A percentile compares a stretch with the other conserved stretches of the same genome.
Conservation (phyloP, 1,284 basidiomycete genomes). For the Anthracocystis panici-leucophaei region DNA sequence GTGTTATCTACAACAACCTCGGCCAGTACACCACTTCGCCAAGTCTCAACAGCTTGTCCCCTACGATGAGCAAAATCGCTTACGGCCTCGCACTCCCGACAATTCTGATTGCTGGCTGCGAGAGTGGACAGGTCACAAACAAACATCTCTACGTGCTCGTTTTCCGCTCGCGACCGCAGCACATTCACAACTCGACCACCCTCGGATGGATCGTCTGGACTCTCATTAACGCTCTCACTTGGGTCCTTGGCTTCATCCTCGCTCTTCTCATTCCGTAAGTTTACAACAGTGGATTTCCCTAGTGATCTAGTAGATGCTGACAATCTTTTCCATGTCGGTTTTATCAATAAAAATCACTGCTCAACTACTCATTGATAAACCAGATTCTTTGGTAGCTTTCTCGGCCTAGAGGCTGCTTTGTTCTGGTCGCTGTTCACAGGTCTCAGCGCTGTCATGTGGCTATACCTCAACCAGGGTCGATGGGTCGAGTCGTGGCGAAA, state of each 20-base stretch:
- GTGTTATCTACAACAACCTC: constrained; percentile 60
- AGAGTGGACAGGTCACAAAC: constrained; percentile 57
- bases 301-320: no score
- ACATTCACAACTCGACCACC: constrained; percentile 48
- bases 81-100: constrained; percentile 63
- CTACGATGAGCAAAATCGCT: constrained; percentile 51
- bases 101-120: constrained; percentile 62
- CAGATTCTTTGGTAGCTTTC: constrained; percentile 52
- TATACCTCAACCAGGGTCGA: constrained; percentile 58
- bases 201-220: constrained; percentile 55
- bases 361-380: no score
- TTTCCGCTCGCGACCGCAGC: constrained; percentile 52
- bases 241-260: constrained; percentile 57
- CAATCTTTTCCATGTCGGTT: no score
- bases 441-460: constrained; percentile 51
- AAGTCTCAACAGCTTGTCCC: constrained; percentile 54
- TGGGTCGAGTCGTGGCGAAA: constrained; percentile 45
- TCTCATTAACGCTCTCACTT: constrained; percentile 59
- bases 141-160: constrained; percentile 58
- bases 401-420: constrained; percentile 56
- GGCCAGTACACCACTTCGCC: constrained; percentile 65
- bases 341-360: no score
- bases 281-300: no score
- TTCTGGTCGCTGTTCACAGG: constrained; percentile 61
- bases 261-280: constrained; percentile 52